Evolutionary conservation across 164 flowering plant species (phyloP), one percentile per base, ranked within the genome.

Genomic region (Berberis thunbergii): DNA sequence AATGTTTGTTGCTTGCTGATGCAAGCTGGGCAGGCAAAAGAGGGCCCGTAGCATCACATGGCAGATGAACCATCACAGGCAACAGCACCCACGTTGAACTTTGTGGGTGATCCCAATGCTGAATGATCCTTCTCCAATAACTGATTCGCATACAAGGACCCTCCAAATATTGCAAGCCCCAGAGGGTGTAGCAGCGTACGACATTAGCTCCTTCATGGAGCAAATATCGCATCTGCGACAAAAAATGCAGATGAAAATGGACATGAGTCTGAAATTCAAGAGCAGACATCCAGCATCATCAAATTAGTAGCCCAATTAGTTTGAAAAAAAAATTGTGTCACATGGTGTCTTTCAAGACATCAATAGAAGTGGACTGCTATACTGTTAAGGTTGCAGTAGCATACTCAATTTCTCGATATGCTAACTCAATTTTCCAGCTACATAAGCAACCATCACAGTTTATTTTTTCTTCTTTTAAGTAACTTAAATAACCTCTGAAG

Each of bases 211-310:
- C 94, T 82, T 82, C 85, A 80, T 73, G 97, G 99, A 95, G 99
- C 97, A 81, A 91, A 95, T 86, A 91, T 95, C 97, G 99, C 96
- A 91, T 88, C 97, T 95, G 89, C 76, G 87, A 85, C 89, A 84
- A 84, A 83, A 82, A 76, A 77, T 77, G 73, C 73, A 85, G 75
- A 78, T 56, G 76, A 73, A 72, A 80, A 79, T 74, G 67, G 81
- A 67, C 76, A 78, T 79, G 86, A 86, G 89, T 74, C 58, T 55
- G 58, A 55, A 55, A 41, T 38, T 41, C 58, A 55, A 55, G 41
- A 55, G 13, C 10, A 4, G 58, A 38, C 10, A 26, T 38, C 58
- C 58, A 55, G 58, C 13, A 55, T 26, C 58, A 55, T 8, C 40
- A 55, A 55, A 55, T 41, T 55, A 26, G 6, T 4, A 55, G 9